Conservation (phyloP, 805 yeast species). For the Wickerhamomyces ciferrii region DNA sequence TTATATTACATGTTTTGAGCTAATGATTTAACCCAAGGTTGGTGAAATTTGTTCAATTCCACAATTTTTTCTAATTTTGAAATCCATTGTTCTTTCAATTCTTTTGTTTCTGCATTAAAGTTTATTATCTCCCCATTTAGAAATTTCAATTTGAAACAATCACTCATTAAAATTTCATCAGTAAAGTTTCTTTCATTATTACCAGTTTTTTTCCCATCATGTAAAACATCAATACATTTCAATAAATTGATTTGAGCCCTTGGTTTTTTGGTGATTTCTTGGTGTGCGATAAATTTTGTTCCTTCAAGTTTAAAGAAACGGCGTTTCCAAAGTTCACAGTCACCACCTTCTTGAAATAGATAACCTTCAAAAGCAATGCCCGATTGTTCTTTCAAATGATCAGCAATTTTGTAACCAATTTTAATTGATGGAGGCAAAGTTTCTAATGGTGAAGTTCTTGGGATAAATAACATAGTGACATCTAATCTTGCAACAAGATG, state of each 20-base stretch:
- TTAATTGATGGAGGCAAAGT: conserved; percentile 66
- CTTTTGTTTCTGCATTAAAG: conserved; percentile 74
- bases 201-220: conserved; percentile 26
- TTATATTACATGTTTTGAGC: conserved; percentile 9
- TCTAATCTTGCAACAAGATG: conserved; percentile 62
- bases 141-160: conserved; percentile 72
- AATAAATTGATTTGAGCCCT: conserved; percentile 72
- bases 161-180: conserved; percentile 62
- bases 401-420: conserved; percentile 39
- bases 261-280: conserved; percentile 61
- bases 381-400: conserved; percentile 31
- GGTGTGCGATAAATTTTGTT: conserved; percentile 67
- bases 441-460: conserved; percentile 55
- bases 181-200: conserved; percentile 56
- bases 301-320: conserved; percentile 75
- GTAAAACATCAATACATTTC: conserved; percentile 44
- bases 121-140: conserved; percentile 77
- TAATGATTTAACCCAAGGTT: conserved; percentile 55
- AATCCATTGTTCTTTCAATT: conserved; percentile 65
- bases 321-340: conserved; percentile 64
- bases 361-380: conserved; percentile 51
- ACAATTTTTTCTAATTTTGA: conserved; percentile 49
- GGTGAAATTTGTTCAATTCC: conserved; percentile 48
- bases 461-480: conserved; percentile 63
- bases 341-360: conserved; percentile 90